Evolutionary conservation across 176 grass and related monocot genomes (phyloP), one percentile per base, ranked within the genome.

Genomic region (Cenchrus purpureus): DNA sequence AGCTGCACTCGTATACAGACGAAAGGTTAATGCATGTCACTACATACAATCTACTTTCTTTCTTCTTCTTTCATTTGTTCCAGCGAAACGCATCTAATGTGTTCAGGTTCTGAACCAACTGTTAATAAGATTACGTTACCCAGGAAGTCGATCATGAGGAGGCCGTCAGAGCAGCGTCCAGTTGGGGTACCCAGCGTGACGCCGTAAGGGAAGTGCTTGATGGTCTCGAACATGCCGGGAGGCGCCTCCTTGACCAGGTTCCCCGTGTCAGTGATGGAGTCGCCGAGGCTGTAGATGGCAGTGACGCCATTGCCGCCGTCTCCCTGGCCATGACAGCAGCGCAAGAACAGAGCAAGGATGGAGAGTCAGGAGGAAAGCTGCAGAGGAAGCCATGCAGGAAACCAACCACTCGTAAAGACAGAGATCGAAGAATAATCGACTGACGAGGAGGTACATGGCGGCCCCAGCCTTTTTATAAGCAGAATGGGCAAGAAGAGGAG

Each of bases 141-240:
- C 0, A 95, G 85, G 87, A 87, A 98, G 74, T 98, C 97, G 45
- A 98, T 95, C 93, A 98, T 98, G 78, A 98, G 97, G 83, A 98
- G 93, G 1, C 97, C 97, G 5, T 98, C 97, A 50, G 97, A 98
- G 86, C 91, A 98, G 0, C 97, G 97, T 34, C 97, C 97, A 3
- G 97, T 98, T 0, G 97, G 70, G 29, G 79, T 57, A 40, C 94
- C 94, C 3, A 89, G 79, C 2, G 97, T 94, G 87, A 94, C 15
- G 45, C 97, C 97, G 25, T 98, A 98, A 0, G 96, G 96, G 60
- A 92, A 79, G 69, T 84, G 92, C 32, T 89, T 94, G 66, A 98
- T 94, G 15, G 91, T 87, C 81, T 90, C 91, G 32, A 98, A 95
- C 44, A 90, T 74, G 43, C 96, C 96, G 1, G 69, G 86, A 0